Evolutionary conservation across 768 basidiomycete genomes (phyloP), one percentile per base, ranked within the genome.

Genomic region (Amanita pallidorosea): DNA sequence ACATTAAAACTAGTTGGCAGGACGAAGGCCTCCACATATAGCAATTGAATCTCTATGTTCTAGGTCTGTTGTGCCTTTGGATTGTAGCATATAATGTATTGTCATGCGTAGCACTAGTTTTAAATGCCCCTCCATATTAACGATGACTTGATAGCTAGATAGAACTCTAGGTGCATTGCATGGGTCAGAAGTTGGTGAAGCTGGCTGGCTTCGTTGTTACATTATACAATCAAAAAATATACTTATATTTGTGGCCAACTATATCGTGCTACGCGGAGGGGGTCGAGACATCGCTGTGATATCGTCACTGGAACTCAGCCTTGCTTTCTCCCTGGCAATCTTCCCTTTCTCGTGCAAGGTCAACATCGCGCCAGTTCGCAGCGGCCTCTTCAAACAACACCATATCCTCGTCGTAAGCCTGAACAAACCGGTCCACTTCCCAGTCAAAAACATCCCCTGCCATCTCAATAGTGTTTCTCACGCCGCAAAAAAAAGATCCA

Each of bases 281-380:
- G 27, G 27, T 29, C 27, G 9, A 29, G 27, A 29, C 25, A 6
- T 27, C 7, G 25, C 3, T 27, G 25, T 4, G 9, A 20, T 7
- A 31, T 46, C 29, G 15, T 31, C 31, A 34, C 8, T 27, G 18
- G n/a, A 33, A 13, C 18, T 9, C 27, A 9, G 41, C 7, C 72
- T 77, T 53, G 63, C 69, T 61, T 67, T 80, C 67, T 88, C 87
- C 57, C 85, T 72, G 36, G 71, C 70, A 91, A 59, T 56, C 88
- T 69, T 2, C 88, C 88, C 61, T 87, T 89, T 12, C 88, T 54
- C 88, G 67, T 31, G 80, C 81, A 53, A 69, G 56, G 23, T 89
- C 82, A 2, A 91, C 86, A 34, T 71, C 68, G n/a, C 65, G 64
- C 86, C 88, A 90, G 50, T 66, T 65, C 31, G 53, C 59, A 57